phyloP scores from a whole-genome alignment of 768 basidiomycete genomes.

The Termitomyces titanicus region DNA sequence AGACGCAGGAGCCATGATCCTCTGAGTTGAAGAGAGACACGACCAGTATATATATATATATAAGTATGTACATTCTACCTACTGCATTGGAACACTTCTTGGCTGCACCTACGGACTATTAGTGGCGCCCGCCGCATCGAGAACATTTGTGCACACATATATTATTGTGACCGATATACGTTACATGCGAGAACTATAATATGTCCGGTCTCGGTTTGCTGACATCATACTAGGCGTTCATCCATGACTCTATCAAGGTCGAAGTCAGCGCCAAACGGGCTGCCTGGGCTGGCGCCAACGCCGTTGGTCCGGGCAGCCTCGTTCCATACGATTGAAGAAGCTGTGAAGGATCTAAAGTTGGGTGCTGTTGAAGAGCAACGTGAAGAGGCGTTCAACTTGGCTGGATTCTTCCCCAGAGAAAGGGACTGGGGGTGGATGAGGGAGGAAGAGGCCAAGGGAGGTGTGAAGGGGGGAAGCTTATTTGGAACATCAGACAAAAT shows the following conservation, averaged over 20 bases:
- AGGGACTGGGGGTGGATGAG: conserved; percentile 42
- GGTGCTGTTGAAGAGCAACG: neutral
- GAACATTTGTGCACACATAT: conserved; percentile 8
- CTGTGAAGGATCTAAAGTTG: conserved; percentile 6
- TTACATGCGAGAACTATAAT: neutral
- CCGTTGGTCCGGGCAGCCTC: conserved; percentile 19
- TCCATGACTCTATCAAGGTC: conserved; percentile 23
- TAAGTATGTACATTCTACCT: neutral
- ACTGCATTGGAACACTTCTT: conserved; percentile 4
- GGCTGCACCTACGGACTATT: neutral
- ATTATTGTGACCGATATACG: neutral
- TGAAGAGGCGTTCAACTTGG: conserved; percentile 39
- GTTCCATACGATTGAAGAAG: conserved; percentile 13
- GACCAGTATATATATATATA: neutral
- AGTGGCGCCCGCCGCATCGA: conserved; percentile 1
- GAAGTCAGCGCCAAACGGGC: conserved; percentile 26
- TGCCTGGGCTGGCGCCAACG: conserved; percentile 10
- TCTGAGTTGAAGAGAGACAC: conserved; percentile 17
- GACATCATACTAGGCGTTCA: conserved; percentile 14
- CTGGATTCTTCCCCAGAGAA: conserved; percentile 43
- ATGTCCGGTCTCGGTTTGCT: conserved; percentile 6
- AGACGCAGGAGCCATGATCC: conserved; percentile 30
- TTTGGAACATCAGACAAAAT: conserved; percentile 24
- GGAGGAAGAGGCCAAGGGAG: conserved; percentile 19
- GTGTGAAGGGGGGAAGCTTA: conserved; percentile 9